These are phyloP conservation scores for Cladosporium velox DNA, from an alignment of 2,329 filamentous ascomycete genomes.

Conservation along the genomic window DNA sequence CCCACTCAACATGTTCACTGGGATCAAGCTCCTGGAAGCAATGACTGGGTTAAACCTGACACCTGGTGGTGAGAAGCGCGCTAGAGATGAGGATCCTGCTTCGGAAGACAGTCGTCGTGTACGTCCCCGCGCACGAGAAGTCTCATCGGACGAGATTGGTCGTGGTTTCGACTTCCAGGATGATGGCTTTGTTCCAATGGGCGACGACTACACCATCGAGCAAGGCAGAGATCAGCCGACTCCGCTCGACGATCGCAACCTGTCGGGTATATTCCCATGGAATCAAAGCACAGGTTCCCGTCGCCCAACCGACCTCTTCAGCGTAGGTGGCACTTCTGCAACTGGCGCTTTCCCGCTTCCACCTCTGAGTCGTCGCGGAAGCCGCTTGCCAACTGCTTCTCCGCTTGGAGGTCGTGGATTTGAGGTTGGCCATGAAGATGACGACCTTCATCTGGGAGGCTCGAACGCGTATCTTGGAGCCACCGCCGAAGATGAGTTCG, in stretches of 20 bases:
- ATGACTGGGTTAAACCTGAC: conserved; percentile 44
- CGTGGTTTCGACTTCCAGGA: conserved; percentile 17
- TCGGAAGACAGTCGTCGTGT: conserved; percentile 34
- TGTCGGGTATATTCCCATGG: conserved; percentile 69
- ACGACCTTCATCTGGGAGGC: conserved; percentile 26
- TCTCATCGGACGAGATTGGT: conserved; percentile 27
- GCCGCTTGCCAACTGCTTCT: conserved; percentile 60
- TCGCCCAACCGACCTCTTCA: conserved; percentile 44
- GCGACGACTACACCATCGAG: conserved; percentile 55
- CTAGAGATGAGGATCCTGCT: conserved; percentile 27
- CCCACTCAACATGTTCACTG: conserved; percentile 62
- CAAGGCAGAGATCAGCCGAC: conserved; percentile 68
- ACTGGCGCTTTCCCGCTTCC: conserved; percentile 28
- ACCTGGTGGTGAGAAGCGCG: conserved; percentile 31
- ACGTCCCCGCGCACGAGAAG: conserved; percentile 35
- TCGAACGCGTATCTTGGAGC: conserved; percentile 25
- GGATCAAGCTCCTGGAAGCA: conserved; percentile 54
- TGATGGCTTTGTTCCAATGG: conserved; percentile 25
- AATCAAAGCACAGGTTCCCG: conserved; percentile 51
- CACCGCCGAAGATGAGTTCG: conserved; percentile 43
- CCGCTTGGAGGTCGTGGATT: conserved; percentile 57
- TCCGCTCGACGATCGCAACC: conserved; percentile 61
- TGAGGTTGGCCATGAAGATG: conserved; percentile 25
- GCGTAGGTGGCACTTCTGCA: conserved; percentile 38
- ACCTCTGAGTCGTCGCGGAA: conserved; percentile 47